These are phyloP conservation scores for Gnomoniopsis smithogilvyi DNA, from an alignment of 2,329 filamentous ascomycete species.

Conservation along the genomic window DNA sequence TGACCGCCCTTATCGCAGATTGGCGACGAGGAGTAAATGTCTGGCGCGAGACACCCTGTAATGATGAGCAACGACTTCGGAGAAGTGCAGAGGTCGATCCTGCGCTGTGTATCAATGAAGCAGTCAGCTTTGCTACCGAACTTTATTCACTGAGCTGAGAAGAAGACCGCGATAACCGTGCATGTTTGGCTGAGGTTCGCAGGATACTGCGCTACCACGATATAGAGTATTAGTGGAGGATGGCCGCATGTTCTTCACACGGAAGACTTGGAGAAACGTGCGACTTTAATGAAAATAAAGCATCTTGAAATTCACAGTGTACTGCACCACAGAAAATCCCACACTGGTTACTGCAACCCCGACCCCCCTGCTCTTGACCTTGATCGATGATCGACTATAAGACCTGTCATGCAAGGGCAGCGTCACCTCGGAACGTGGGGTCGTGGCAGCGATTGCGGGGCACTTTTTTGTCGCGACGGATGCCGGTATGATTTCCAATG, in stretches of 20 bases:
- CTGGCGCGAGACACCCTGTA: background rate
- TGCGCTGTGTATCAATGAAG: background rate
- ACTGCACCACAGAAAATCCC: background rate
- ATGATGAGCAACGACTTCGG: conserved; percentile 1
- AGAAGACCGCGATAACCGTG: background rate
- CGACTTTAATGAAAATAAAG: conserved; percentile 15
- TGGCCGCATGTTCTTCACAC: conserved; percentile 9
- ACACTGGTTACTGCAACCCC: background rate
- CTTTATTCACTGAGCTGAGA: conserved; percentile 1
- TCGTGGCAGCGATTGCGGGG: conserved; percentile 9
- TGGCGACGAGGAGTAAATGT: conserved; percentile 34
- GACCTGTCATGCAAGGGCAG: background rate
- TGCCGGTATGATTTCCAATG: background rate
- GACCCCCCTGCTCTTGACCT: background rate
- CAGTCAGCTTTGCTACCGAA: background rate
- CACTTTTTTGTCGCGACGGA: background rate
- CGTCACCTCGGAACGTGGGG: conserved; percentile 13
- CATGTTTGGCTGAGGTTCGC: conserved; percentile 6
- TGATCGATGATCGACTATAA: conserved; percentile 10
- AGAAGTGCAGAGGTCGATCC: background rate
- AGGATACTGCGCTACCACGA: conserved; percentile 14
- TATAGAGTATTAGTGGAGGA: conserved; percentile 7
- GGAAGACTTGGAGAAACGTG: conserved; percentile 1
- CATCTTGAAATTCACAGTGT: background rate
- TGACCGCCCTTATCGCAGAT: conserved; percentile 25